These are phyloP conservation scores for Nelumbo lutea DNA, from an alignment of 164 flowering plant species.

Conservation along the genomic window DNA sequence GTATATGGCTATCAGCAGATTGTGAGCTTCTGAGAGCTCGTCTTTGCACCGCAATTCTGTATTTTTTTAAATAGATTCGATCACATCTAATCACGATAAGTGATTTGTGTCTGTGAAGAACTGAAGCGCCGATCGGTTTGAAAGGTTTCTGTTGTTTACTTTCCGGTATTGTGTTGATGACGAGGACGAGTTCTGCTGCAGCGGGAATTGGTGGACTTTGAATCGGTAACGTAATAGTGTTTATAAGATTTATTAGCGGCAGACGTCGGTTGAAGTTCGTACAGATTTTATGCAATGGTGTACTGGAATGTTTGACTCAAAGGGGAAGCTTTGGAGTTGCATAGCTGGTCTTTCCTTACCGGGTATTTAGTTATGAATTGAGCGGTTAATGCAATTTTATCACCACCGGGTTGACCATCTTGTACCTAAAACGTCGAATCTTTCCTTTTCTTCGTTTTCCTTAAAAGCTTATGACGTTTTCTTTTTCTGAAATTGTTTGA, in stretches of 20 bases:
- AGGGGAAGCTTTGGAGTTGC: constrained; percentile 3
- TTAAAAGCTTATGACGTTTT: neutral
- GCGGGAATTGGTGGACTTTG: neutral
- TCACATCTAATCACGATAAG: constrained; percentile 6
- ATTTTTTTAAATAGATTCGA: too few relatives aligned
- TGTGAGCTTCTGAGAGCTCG: neutral
- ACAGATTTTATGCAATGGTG: neutral
- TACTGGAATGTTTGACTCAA: constrained; percentile 5
- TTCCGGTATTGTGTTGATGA: neutral
- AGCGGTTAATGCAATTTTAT: neutral
- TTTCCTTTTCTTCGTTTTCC: neutral
- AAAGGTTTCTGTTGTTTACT: neutral
- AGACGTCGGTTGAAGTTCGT: neutral
- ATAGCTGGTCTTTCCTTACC: constrained; percentile 3
- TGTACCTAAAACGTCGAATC: neutral
- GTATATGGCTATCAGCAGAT: neutral
- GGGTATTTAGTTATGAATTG: neutral
- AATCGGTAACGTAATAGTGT: neutral
- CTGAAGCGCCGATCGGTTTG: neutral
- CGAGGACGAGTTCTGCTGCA: neutral
- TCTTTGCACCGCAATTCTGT: constrained; percentile 3
- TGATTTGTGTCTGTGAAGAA: neutral
- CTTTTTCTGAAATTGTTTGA: constrained; percentile 1
- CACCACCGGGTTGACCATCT: constrained; percentile 9
- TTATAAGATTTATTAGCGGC: neutral